Conservation (phyloP, 257 asterid genomes). For the Solanum dulcamara region DNA sequence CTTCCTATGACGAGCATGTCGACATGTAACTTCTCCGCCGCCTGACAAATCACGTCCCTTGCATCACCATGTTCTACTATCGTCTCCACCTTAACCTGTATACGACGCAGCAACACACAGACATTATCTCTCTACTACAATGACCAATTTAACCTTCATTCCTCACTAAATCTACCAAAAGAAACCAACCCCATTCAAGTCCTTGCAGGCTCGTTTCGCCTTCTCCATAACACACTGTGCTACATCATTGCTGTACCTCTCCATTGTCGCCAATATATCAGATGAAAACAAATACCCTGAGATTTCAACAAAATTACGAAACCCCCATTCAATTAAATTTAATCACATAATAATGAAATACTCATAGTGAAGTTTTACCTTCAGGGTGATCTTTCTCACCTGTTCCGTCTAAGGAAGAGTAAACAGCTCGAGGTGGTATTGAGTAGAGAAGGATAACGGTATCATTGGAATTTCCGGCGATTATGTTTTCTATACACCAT, state of each 20-base stretch:
- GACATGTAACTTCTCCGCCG: constrained; percentile 43
- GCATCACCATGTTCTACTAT: constrained; percentile 55
- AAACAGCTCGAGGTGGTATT: constrained; percentile 26
- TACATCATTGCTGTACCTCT: constrained; percentile 33
- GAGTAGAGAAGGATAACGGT: constrained; percentile 46
- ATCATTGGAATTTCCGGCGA: constrained; percentile 24
- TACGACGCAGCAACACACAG: background rate
- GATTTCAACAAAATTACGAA: background rate
- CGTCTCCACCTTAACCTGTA: constrained; percentile 57
- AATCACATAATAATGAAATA: background rate
- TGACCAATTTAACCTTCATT: background rate
- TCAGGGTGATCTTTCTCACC: constrained; percentile 22
- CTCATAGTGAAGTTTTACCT: background rate
- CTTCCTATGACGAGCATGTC: constrained; percentile 60
- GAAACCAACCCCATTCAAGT: constrained; percentile 10
- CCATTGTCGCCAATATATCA: constrained; percentile 36
- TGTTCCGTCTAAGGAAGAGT: constrained; percentile 40
- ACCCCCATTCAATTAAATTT: background rate
- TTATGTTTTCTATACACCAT: constrained; percentile 51
- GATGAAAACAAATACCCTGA: constrained; percentile 44
- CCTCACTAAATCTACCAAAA: background rate
- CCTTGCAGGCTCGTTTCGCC: constrained; percentile 31
- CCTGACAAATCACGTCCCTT: constrained; percentile 65
- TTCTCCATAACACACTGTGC: constrained; percentile 35
- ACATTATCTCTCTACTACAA: background rate